Conservation (phyloP, 2,329 filamentous ascomycete genomes). For the Claviceps monticola region DNA sequence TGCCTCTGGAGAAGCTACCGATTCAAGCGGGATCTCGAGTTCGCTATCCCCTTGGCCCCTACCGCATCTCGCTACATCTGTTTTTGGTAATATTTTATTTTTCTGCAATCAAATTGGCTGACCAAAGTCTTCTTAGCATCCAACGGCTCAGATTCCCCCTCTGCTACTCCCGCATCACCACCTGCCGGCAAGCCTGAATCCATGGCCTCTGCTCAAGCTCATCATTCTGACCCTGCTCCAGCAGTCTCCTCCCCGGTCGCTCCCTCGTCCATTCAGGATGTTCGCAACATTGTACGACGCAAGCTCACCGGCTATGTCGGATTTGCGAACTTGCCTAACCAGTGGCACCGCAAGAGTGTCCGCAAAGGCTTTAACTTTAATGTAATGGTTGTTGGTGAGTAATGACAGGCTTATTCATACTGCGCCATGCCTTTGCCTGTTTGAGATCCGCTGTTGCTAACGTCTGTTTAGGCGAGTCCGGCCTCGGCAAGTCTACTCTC, state of each 20-base stretch:
- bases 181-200: slow-evolving; percentile 24
- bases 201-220: slow-evolving; percentile 14
- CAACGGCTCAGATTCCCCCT: slow-evolving; percentile 29
- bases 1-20: not conserved
- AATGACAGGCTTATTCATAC: not conserved
- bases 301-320: slow-evolving; percentile 98
- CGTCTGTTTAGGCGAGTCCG: slow-evolving; percentile 72
- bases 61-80: not conserved
- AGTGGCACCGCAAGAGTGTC: slow-evolving; percentile 99
- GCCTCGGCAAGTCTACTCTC: slow-evolving; percentile 94
- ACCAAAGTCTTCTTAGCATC: slow-evolving; percentile 23
- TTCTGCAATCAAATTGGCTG: slow-evolving; percentile 3
- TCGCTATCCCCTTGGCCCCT: slow-evolving; percentile 19
- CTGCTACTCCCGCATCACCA: slow-evolving; percentile 28
- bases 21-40: not conserved
- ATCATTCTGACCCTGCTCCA: slow-evolving; percentile 21
- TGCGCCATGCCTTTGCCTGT: not conserved
- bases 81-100: not conserved
- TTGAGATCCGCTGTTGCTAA: not conserved
- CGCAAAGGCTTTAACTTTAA: slow-evolving; percentile 99
- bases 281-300: slow-evolving; percentile 91
- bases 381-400: slow-evolving; percentile 98
- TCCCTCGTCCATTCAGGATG: slow-evolving; percentile 42
- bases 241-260: slow-evolving; percentile 22
- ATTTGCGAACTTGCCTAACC: slow-evolving; percentile 96